These are phyloP conservation scores for Platismatia glauca DNA, from an alignment of 495 filamentous ascomycete species.

Conservation along the genomic window DNA sequence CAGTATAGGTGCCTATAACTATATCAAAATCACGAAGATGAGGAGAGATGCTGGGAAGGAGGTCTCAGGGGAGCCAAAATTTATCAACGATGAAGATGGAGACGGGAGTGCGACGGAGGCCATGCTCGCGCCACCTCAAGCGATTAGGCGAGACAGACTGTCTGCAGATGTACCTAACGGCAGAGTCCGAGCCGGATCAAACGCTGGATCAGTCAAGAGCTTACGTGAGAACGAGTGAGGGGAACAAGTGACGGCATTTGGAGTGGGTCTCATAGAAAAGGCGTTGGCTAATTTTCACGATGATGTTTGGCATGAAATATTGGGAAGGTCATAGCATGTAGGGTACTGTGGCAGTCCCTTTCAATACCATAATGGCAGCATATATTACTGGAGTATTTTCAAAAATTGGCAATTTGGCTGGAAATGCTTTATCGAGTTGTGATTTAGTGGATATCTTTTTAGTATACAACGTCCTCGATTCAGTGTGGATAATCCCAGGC, in stretches of 20 bases:
- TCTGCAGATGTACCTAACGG: background rate
- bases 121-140: constrained; percentile 16
- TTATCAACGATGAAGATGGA: constrained; percentile 9
- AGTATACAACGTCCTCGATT: background rate
- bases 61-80: constrained; percentile 11
- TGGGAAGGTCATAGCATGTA: background rate
- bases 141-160: background rate
- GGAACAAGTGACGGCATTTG: background rate
- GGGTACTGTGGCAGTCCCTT: background rate
- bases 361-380: background rate
- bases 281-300: background rate
- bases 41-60: constrained; percentile 44
- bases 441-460: background rate
- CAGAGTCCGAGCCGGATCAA: constrained; percentile 2
- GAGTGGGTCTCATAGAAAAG: background rate
- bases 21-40: constrained; percentile 89
- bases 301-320: background rate
- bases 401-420: background rate
- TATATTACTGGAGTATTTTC: background rate
- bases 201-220: constrained; percentile 4
- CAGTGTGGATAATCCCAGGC: background rate
- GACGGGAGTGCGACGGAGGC: constrained; percentile 18
- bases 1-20: constrained; percentile 87
- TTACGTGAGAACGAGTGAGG: constrained; percentile 12
- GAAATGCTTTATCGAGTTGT: background rate